Evolutionary conservation across 202 grass and related monocot genomes (phyloP).

Genomic region (Setaria viridis): DNA sequence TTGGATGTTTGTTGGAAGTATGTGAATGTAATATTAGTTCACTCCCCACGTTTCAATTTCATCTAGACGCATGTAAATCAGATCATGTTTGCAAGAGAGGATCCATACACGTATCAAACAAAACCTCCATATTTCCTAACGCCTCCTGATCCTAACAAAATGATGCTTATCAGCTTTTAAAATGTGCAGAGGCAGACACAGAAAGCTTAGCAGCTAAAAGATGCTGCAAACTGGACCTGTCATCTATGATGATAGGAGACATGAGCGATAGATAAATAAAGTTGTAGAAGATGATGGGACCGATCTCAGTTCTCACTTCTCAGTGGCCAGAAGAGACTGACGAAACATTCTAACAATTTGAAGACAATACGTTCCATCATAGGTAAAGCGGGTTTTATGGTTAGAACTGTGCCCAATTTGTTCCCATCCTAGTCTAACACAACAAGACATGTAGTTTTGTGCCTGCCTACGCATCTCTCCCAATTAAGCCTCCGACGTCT

Average conservation of each 20-base stretch:
- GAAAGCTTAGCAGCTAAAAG: not conserved
- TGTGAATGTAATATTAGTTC: not conserved
- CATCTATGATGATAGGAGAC: constrained; percentile 4
- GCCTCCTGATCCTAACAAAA: not conserved
- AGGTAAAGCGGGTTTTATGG: not conserved
- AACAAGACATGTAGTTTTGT: constrained; percentile 11
- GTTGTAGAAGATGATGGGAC: not conserved
- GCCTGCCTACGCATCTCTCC: not conserved
- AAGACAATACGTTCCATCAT: not conserved
- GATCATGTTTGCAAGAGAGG: not conserved
- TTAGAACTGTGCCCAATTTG: constrained; percentile 16
- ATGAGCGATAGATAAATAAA: constrained; percentile 26
- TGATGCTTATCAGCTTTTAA: not conserved
- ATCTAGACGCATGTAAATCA: not conserved
- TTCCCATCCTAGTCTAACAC: constrained; percentile 10
- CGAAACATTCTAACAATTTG: not conserved
- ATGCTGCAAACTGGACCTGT: not conserved
- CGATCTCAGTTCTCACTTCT: constrained; percentile 11
- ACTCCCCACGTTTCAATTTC: constrained; percentile 2
- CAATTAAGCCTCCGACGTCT: not conserved
- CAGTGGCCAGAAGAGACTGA: not conserved
- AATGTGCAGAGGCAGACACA: not conserved
- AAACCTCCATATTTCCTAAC: not conserved
- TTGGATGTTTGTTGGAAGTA: not conserved
- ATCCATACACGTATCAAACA: not conserved